phyloP scores from a whole-genome alignment of 1,139 yeast genomes.

The Wickerhamiella infanticola region DNA sequence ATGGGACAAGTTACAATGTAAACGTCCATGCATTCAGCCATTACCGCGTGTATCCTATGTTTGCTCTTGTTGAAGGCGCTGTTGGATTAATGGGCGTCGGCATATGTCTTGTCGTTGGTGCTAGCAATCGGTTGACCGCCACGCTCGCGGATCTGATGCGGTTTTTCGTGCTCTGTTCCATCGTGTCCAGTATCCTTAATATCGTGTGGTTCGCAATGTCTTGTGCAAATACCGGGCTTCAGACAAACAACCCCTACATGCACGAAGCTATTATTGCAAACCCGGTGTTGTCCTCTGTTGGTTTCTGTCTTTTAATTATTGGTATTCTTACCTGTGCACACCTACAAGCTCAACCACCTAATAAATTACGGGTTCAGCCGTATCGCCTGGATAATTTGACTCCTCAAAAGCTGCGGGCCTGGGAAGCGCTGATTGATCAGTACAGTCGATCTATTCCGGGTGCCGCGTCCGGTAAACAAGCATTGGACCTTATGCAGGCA shows the following conservation, averaged over 20 bases:
- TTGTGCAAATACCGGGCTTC: slow-evolving; percentile 7
- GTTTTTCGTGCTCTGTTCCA: slow-evolving; percentile 14
- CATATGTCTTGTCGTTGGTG: slow-evolving; percentile 15
- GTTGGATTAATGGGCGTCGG: slow-evolving; percentile 18
- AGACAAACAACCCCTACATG: slow-evolving; percentile 4
- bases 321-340: slow-evolving; percentile 15
- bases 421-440: slow-evolving; percentile 27
- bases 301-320: slow-evolving; percentile 13
- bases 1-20: not conserved
- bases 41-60: slow-evolving; percentile 13
- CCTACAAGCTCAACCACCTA: slow-evolving; percentile 18
- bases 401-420: slow-evolving; percentile 25
- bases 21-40: slow-evolving; percentile 4
- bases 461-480: slow-evolving; percentile 26
- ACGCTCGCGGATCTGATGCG: slow-evolving; percentile 14
- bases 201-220: slow-evolving; percentile 16
- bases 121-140: slow-evolving; percentile 17
- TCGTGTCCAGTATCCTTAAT: slow-evolving; percentile 11
- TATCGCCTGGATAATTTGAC: slow-evolving; percentile 23
- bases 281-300: slow-evolving; percentile 17
- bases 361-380: slow-evolving; percentile 24
- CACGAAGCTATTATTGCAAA: slow-evolving; percentile 16
- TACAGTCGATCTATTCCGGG: slow-evolving; percentile 25
- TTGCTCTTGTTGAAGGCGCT: slow-evolving; percentile 14
- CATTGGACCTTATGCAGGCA: slow-evolving; percentile 28